These are phyloP conservation scores for Aureobasidium sp. DNA, from an alignment of 2,329 filamentous ascomycete species.

Conservation along the genomic window DNA sequence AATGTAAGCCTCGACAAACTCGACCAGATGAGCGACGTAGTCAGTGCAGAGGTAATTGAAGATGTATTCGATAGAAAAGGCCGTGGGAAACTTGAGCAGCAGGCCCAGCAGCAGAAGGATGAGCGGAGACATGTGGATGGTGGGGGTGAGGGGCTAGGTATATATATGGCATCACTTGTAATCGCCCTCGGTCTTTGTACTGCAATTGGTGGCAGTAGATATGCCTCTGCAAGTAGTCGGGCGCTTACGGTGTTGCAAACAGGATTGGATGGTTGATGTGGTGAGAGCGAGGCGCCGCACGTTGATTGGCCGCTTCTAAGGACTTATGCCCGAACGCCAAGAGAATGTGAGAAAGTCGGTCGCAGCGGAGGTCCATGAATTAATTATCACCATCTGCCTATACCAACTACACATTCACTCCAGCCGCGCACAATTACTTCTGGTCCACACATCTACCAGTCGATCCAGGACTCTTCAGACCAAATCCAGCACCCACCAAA, in stretches of 20 bases:
- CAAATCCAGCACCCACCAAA: neutral
- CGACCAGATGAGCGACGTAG: slow-evolving; percentile 23
- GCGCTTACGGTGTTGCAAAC: slow-evolving; percentile 8
- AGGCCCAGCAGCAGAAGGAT: slow-evolving; percentile 10
- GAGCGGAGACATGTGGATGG: slow-evolving; percentile 11
- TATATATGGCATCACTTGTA: neutral
- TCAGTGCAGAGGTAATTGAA: slow-evolving; percentile 19
- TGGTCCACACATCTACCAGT: neutral
- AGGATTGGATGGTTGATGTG: neutral
- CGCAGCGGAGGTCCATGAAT: neutral
- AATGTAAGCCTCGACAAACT: slow-evolving; percentile 23
- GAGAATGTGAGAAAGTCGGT: slow-evolving; percentile 5
- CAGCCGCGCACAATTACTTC: neutral
- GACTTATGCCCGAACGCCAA: neutral
- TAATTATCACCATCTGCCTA: neutral
- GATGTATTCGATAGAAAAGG: slow-evolving; percentile 16
- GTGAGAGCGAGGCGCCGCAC: neutral
- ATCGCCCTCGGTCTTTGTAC: neutral
- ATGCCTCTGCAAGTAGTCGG: neutral
- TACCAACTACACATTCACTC: neutral
- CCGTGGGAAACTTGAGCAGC: slow-evolving; percentile 16
- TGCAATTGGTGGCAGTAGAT: slow-evolving; percentile 1
- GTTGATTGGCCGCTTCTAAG: neutral
- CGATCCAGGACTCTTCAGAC: too few relatives aligned
- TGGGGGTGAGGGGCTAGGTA: neutral